These are phyloP conservation scores for Nitzschia sp. DNA, from an alignment of 108 stramenopile genomes.

Conservation along the genomic window DNA sequence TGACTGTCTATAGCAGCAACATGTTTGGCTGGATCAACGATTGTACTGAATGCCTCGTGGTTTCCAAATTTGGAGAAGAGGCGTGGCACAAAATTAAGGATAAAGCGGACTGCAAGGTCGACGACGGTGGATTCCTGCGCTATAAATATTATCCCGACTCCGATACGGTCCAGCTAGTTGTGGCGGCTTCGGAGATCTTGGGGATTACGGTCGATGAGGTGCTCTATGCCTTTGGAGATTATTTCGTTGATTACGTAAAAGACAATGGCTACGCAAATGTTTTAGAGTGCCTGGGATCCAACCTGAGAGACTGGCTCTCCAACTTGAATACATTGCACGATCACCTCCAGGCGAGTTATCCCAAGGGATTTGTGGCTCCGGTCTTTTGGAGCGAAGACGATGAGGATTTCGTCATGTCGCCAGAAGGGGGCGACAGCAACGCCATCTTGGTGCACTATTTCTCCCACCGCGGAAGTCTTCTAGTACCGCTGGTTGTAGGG, in stretches of 20 bases:
- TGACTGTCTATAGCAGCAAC: background rate
- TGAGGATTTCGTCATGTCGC: constrained; percentile 6
- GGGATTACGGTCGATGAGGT: constrained; percentile 53
- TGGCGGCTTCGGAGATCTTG: constrained; percentile 52
- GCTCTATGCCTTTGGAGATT: constrained; percentile 55
- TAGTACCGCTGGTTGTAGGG: constrained; percentile 56
- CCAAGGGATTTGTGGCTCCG: constrained; percentile 51
- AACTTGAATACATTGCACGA: constrained; percentile 61
- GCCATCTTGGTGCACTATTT: constrained; percentile 59
- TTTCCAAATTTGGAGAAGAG: constrained; percentile 55
- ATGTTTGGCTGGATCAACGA: constrained; percentile 76
- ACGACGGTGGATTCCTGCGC: constrained; percentile 52
- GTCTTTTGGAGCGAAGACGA: constrained; percentile 72
- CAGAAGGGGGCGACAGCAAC: background rate
- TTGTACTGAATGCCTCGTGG: constrained; percentile 54
- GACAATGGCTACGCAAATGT: constrained; percentile 61
- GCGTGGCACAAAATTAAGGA: constrained; percentile 62
- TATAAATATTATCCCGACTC: constrained; percentile 56
- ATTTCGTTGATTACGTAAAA: constrained; percentile 54
- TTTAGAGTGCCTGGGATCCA: constrained; percentile 49
- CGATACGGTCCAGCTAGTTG: constrained; percentile 53
- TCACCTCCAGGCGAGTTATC: constrained; percentile 55
- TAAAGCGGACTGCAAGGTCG: constrained; percentile 47
- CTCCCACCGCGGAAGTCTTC: constrained; percentile 40
- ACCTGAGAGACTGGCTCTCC: constrained; percentile 54